Percentiles rank a stretch among this genome's conserved stretches.
Evolutionary conservation across 345 rosid genomes (phyloP).

Genomic region (Rhodomyrtus tomentosa): DNA sequence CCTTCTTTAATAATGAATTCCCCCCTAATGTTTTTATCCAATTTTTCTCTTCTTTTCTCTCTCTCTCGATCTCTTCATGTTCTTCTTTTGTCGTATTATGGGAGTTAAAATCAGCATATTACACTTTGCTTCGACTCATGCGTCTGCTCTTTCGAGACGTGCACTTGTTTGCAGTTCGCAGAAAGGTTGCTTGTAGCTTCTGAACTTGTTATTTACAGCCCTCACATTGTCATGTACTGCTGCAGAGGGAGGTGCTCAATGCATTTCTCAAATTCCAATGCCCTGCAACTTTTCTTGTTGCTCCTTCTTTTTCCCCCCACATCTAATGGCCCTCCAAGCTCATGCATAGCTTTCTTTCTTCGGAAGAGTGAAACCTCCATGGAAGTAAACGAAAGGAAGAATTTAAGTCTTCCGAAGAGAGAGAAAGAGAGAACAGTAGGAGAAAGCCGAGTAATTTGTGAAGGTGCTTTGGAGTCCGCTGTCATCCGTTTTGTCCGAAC

Average conservation of each 20-base stretch:
- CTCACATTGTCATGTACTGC: not conserved
- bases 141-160: not conserved
- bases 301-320: conserved; percentile 42
- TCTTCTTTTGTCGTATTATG: not conserved
- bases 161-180: not conserved
- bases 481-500: not conserved
- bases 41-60: not conserved
- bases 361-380: conserved; percentile 54
- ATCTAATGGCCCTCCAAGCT: conserved; percentile 15
- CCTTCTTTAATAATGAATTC: not conserved
- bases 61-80: not conserved
- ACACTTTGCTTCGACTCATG: not conserved
- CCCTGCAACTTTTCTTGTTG: conserved; percentile 23
- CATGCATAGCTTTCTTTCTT: conserved; percentile 51
- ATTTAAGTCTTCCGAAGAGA: not conserved
- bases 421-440: not conserved
- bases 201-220: not conserved
- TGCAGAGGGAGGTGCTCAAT: not conserved
- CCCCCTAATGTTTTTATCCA: not conserved
- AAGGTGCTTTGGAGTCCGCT: not conserved
- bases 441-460: not conserved
- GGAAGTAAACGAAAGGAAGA: conserved; percentile 12
- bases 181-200: not conserved
- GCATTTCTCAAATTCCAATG: conserved; percentile 32
- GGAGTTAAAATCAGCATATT: not conserved